A percentile compares a stretch with the other conserved stretches of the same genome.
Evolutionary conservation across 2,329 filamentous ascomycete species (phyloP).

Genomic region (Thielaviopsis cerberus): DNA sequence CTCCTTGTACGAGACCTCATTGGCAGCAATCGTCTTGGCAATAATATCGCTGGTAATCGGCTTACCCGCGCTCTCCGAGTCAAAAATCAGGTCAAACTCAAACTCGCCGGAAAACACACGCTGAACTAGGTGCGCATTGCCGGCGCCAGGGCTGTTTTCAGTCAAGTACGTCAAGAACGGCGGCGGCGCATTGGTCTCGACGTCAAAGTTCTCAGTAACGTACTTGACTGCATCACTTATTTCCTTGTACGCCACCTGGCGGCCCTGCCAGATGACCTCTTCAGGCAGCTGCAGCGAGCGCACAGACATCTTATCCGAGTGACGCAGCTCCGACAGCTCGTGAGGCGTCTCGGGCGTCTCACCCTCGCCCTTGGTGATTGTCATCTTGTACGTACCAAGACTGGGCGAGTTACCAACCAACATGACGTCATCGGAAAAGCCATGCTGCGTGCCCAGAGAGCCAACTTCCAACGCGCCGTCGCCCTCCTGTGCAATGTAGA

Average conservation of each 20-base stretch:
- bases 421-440: constrained; percentile 42
- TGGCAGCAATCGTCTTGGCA: constrained; percentile 46
- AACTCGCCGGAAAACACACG: constrained; percentile 82
- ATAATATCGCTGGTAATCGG: constrained; percentile 43
- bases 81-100: constrained; percentile 79
- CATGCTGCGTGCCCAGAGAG: constrained; percentile 24
- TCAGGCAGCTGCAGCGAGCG: constrained; percentile 48
- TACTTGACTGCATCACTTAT: constrained; percentile 31
- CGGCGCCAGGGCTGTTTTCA: constrained; percentile 44
- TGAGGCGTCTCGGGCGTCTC: constrained; percentile 46
- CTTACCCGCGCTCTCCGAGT: constrained; percentile 45
- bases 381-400: constrained; percentile 64
- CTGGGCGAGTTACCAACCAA: constrained; percentile 51
- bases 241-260: constrained; percentile 40
- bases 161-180: constrained; percentile 75
- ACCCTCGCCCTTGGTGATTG: constrained; percentile 52
- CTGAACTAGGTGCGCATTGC: constrained; percentile 76
- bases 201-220: constrained; percentile 29
- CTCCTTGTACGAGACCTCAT: constrained; percentile 50
- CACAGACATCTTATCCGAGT: constrained; percentile 58
- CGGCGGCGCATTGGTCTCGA: constrained; percentile 55
- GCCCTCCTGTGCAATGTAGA: constrained; percentile 69
- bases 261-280: constrained; percentile 67
- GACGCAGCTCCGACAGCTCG: constrained; percentile 46
- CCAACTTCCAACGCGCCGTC: constrained; percentile 43